Conservation (phyloP, 2,329 filamentous ascomycete species). For the Achaetomium macrosporum region DNA sequence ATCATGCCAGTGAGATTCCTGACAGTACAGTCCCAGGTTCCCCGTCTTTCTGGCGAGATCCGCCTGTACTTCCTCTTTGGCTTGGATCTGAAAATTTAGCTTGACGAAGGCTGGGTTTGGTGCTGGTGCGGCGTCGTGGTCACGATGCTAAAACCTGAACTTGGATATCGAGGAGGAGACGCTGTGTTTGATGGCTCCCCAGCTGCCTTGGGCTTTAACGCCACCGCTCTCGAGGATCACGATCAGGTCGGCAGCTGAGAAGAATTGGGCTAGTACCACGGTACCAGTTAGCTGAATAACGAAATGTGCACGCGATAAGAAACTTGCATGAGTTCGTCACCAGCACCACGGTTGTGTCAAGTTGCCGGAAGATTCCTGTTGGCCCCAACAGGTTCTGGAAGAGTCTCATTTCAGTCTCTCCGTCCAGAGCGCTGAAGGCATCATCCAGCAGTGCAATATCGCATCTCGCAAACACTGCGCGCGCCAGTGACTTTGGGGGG, state of each 20-base stretch:
- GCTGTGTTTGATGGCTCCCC: not conserved
- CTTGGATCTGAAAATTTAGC: not conserved
- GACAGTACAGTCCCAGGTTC: not conserved
- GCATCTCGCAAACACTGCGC: constrained; percentile 30
- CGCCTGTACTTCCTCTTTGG: not conserved
- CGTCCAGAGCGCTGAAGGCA: constrained; percentile 33
- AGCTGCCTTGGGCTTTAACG: not conserved
- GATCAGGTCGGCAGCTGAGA: not conserved
- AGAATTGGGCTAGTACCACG: constrained; percentile 1
- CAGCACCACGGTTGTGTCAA: constrained; percentile 30
- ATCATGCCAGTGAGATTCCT: not conserved
- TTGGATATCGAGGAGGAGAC: not conserved
- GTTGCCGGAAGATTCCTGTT: constrained; percentile 27
- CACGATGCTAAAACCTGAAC: not conserved
- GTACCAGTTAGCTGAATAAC: not conserved
- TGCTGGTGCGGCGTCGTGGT: not conserved
- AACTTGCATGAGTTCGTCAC: constrained; percentile 28
- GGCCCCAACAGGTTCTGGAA: constrained; percentile 29
- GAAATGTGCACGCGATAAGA: not conserved
- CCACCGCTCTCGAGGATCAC: not conserved
- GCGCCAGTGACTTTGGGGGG: constrained; percentile 31
- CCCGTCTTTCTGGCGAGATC: constrained; percentile 1
- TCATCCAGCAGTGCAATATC: constrained; percentile 33
- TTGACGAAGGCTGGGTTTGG: not conserved
- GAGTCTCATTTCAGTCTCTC: constrained; percentile 28